Evolutionary conservation across 305 asterid species (phyloP).

Genomic region (Nicotiana rustica): DNA sequence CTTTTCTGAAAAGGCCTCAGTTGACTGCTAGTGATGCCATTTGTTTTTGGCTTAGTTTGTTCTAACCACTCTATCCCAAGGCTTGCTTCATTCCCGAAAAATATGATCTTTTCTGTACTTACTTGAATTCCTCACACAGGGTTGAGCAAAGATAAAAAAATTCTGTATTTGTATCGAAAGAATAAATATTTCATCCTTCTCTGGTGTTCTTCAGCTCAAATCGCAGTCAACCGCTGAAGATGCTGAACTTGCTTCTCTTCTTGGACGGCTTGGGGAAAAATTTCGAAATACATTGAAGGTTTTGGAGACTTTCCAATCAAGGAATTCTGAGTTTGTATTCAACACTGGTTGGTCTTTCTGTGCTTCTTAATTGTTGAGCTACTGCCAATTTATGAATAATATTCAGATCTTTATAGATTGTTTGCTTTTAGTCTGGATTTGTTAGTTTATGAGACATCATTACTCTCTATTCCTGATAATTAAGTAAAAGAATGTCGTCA

Average conservation of each 20-base stretch:
- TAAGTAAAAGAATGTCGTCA: conserved; percentile 29
- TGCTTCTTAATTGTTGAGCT: conserved; percentile 13
- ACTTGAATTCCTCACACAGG: conserved; percentile 13
- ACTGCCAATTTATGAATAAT: conserved; percentile 5
- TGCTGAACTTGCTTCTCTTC: conserved; percentile 58
- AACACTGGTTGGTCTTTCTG: conserved; percentile 67
- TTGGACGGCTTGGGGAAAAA: conserved; percentile 65
- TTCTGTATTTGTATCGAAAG: conserved; percentile 4
- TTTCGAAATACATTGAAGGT: conserved; percentile 59
- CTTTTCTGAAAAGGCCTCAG: conserved; percentile 12
- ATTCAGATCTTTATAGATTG: conserved; percentile 11
- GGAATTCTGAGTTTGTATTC: conserved; percentile 80
- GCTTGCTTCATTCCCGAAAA: background rate
- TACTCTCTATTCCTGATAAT: conserved; percentile 21
- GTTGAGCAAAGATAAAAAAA: background rate
- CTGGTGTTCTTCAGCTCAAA: conserved; percentile 56
- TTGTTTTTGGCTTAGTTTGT: conserved; percentile 22
- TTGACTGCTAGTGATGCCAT: conserved; percentile 31
- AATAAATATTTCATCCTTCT: conserved; percentile 15
- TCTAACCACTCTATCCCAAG: background rate
- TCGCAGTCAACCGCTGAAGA: conserved; percentile 55
- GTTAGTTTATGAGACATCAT: background rate
- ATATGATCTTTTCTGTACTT: background rate
- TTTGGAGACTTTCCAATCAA: conserved; percentile 71
- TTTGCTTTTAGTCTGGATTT: background rate